Conservation (phyloP, 345 rosid genomes). For the Eucalyptus erythrocorys region DNA sequence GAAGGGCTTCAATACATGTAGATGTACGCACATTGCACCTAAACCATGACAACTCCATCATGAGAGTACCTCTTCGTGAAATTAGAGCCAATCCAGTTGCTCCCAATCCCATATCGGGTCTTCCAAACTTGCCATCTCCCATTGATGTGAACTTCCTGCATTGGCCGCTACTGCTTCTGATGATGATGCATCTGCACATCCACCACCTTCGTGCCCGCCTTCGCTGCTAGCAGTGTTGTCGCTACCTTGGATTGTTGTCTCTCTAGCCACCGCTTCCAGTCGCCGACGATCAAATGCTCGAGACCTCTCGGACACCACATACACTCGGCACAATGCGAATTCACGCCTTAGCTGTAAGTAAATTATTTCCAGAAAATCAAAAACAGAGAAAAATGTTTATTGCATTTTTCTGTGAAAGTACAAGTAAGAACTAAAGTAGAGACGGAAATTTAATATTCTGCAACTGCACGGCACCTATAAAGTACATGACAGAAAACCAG, state of each 20-base stretch:
- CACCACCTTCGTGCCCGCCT: neutral
- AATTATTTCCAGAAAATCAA: too few species aligned
- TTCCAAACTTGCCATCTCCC: slow-evolving; percentile 1
- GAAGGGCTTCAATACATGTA: neutral
- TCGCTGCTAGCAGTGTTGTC: slow-evolving; percentile 12
- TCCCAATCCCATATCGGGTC: slow-evolving; percentile 49
- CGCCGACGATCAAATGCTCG: neutral
- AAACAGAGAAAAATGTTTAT: too few species aligned
- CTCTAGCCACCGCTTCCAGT: neutral
- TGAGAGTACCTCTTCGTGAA: neutral
- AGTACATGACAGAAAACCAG: neutral
- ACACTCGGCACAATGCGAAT: neutral
- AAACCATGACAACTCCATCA: neutral
- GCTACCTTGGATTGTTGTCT: neutral
- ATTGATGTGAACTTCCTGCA: slow-evolving; percentile 7
- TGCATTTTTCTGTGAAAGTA: neutral
- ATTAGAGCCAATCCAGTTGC: neutral
- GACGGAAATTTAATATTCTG: neutral
- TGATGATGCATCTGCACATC: neutral
- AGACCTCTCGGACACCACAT: neutral
- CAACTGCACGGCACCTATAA: neutral
- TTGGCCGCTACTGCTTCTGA: neutral
- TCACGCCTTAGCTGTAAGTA: slow-evolving; percentile 55
- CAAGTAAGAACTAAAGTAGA: neutral
- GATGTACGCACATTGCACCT: neutral